Conservation (phyloP, 345 rosid genomes). For the Salix koriyanagi region DNA sequence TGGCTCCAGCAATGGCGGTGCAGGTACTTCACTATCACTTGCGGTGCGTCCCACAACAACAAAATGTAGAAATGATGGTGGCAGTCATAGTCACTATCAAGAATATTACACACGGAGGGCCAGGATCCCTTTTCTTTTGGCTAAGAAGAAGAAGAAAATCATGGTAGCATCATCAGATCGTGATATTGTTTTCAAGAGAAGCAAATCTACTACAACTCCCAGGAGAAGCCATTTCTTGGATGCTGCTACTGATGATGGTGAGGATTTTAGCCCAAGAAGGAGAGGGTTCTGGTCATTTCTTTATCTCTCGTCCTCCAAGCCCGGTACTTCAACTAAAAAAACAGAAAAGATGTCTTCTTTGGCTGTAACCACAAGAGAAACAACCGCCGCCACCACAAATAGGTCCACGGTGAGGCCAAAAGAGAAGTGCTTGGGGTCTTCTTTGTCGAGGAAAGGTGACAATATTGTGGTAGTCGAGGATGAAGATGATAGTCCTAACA, state of each 20-base stretch:
- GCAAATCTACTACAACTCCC: conserved; percentile 65
- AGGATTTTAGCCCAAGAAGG: conserved; percentile 57
- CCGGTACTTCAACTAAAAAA: conserved; percentile 26
- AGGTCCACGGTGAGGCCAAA: conserved; percentile 26
- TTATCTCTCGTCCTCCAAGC: conserved; percentile 47
- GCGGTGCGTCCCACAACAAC: conserved; percentile 31
- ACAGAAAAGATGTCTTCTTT: conserved; percentile 27
- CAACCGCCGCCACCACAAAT: conserved; percentile 8
- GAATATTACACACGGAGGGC: conserved; percentile 36
- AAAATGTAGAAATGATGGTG: conserved; percentile 21
- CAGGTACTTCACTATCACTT: conserved; percentile 33
- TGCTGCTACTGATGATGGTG: conserved; percentile 32
- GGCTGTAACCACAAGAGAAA: neutral
- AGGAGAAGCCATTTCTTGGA: conserved; percentile 38
- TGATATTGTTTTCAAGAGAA: conserved; percentile 60
- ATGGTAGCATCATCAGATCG: conserved; percentile 44
- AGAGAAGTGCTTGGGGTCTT: conserved; percentile 39
- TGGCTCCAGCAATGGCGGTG: conserved; percentile 9
- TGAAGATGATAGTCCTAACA: conserved; percentile 55
- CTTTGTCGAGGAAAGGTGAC: conserved; percentile 41
- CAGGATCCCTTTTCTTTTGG: conserved; percentile 59
- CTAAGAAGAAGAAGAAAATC: conserved; percentile 73
- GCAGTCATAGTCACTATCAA: conserved; percentile 19
- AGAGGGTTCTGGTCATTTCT: conserved; percentile 88
- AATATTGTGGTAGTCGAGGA: conserved; percentile 38